phyloP scores from a whole-genome alignment of 2,329 filamentous ascomycete species.

The Beauveria caledonica region DNA sequence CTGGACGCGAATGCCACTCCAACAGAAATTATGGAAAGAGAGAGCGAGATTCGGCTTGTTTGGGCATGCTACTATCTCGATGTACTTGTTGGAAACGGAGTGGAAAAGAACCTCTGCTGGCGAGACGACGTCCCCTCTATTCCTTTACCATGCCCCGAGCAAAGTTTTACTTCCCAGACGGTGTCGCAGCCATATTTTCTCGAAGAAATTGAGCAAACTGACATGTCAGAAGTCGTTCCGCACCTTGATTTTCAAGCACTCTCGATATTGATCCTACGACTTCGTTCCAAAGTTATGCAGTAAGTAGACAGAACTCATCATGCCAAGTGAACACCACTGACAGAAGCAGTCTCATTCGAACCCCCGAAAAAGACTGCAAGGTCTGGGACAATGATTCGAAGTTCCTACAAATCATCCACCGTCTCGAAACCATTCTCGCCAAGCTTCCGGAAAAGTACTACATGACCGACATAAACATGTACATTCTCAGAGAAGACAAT shows the following conservation, averaged over 20 bases:
- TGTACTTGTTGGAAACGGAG: slow-evolving; percentile 15
- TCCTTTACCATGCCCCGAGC: slow-evolving; percentile 16
- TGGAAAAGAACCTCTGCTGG: slow-evolving; percentile 18
- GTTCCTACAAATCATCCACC: slow-evolving; percentile 15
- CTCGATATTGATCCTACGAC: slow-evolving; percentile 14
- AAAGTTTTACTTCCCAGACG: slow-evolving; percentile 13
- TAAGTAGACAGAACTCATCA: slow-evolving; percentile 1
- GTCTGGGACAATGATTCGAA: slow-evolving; percentile 9
- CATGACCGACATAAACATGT: slow-evolving; percentile 17
- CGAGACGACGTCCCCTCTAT: slow-evolving; percentile 15
- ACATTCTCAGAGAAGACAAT: slow-evolving; percentile 15
- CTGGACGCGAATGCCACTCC: background rate
- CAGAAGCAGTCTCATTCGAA: slow-evolving; percentile 15
- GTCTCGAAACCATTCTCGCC: slow-evolving; percentile 15
- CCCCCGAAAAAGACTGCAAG: slow-evolving; percentile 8
- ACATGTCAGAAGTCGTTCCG: slow-evolving; percentile 6
- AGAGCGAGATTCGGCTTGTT: slow-evolving; percentile 17
- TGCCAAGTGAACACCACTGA: background rate
- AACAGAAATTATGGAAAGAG: slow-evolving; percentile 13
- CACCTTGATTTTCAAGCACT: slow-evolving; percentile 15
- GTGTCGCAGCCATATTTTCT: slow-evolving; percentile 10
- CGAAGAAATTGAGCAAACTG: slow-evolving; percentile 12
- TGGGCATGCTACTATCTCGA: slow-evolving; percentile 20
- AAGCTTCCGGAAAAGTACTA: slow-evolving; percentile 17
- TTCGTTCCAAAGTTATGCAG: slow-evolving; percentile 16